Base-by-base conservation (phyloP, 805 yeast species). In the Ogataea siamensis region DNA sequence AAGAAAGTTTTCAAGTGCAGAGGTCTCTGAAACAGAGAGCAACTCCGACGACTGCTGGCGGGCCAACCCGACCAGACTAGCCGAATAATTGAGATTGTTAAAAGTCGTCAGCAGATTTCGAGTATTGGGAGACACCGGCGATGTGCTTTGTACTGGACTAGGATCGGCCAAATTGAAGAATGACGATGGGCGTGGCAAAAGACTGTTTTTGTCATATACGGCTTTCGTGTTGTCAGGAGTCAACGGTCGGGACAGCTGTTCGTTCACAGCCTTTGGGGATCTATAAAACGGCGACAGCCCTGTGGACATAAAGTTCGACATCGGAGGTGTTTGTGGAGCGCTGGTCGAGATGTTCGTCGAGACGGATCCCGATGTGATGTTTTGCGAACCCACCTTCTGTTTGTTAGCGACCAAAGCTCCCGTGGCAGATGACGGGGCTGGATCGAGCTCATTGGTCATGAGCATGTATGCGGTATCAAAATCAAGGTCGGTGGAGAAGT, bases 401-500 rank as follows among this genome's bases (percentile, higher is more conserved):
- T 18, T 23, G 18, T 26, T 37, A 36, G 40, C 13, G 11, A 22
- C 42, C 12, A 36, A n/a, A 11, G 16, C 13, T 11, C 36, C 29
- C 9, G 37, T 13, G 16, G 36, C 24, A 17, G 40, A 26, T 25
- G 39, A 21, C 14, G 30, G 19, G 6, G 38, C 26, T 14, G 42
- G 40, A n/a, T 21, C 51, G 50, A 27, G 53, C 19, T 49, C 53
- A 21, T 45, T 43, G 6, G 49, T 53, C 57, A 63, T 62, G 24
- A 62, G 47, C 56, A 54, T 47, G 33, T 59, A 60, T 3, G 67
- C 67, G 2, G 67, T 62, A 28, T 63, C 66, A 40, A 63, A 63
- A 33, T 63, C 67, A 25, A 60, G 41, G 33, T 58, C 60, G 5
- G 58, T 20, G 2, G 56, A 43, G 28, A 51, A 50, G 21, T 47